Conservation (phyloP, 2,329 filamentous ascomycete species). For the Huntiella decipiens region DNA sequence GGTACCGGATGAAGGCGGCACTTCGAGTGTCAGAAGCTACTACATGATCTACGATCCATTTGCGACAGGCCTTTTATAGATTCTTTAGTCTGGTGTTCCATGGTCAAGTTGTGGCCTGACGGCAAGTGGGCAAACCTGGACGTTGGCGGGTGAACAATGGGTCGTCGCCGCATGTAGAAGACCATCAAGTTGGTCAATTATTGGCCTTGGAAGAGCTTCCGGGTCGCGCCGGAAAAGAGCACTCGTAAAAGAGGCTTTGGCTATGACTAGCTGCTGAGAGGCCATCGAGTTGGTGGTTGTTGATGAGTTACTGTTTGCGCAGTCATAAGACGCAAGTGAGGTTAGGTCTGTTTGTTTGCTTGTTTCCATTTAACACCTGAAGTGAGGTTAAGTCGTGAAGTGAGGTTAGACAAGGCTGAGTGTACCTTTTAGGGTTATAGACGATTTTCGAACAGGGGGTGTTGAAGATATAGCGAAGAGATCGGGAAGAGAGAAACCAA, state of each 20-base stretch:
- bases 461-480: too few species aligned
- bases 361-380: too few species aligned
- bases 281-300: conserved; percentile 15
- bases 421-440: too few species aligned
- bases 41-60: conserved; percentile 61
- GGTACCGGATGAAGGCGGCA: conserved; percentile 51
- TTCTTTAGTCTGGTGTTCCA: too few species aligned
- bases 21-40: conserved; percentile 47
- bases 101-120: conserved; percentile 16
- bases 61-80: conserved; percentile 54
- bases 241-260: conserved; percentile 60
- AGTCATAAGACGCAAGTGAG: neutral
- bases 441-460: too few species aligned
- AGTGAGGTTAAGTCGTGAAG: neutral
- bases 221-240: conserved; percentile 57
- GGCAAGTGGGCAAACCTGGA: conserved; percentile 55
- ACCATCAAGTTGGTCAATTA: conserved; percentile 50
- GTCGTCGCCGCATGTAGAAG: conserved; percentile 44
- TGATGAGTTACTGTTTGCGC: neutral
- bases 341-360: neutral
- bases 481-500: neutral
- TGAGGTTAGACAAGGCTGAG: neutral
- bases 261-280: conserved; percentile 53
- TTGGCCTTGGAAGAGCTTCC: conserved; percentile 44
- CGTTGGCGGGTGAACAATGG: conserved; percentile 60